A percentile compares a stretch with the other conserved stretches of the same genome.
These are phyloP conservation scores for Colletotrichum shisoi DNA, from an alignment of 2,329 filamentous ascomycete genomes.

Conservation along the genomic window DNA sequence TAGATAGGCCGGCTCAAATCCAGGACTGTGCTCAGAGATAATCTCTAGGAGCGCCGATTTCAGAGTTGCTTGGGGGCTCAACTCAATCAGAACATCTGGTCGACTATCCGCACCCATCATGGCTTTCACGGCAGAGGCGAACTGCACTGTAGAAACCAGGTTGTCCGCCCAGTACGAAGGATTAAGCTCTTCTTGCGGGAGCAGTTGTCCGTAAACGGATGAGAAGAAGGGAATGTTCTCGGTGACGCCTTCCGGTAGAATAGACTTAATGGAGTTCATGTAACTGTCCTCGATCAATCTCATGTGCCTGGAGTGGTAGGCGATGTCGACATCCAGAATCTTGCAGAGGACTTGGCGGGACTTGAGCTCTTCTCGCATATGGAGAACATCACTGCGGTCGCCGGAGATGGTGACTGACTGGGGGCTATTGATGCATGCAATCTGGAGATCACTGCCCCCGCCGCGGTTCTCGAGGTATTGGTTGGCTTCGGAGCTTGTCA, in stretches of 20 bases:
- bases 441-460: slow-evolving; percentile 42
- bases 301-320: slow-evolving; percentile 59
- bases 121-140: slow-evolving; percentile 50
- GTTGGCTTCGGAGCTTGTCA: slow-evolving; percentile 45
- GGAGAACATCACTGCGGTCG: slow-evolving; percentile 45
- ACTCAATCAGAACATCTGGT: slow-evolving; percentile 52
- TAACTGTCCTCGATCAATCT: slow-evolving; percentile 51
- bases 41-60: slow-evolving; percentile 51
- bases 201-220: slow-evolving; percentile 49
- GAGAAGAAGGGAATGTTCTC: slow-evolving; percentile 50
- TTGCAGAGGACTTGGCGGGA: slow-evolving; percentile 48
- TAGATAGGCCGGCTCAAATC: slow-evolving; percentile 41
- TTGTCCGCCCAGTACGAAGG: slow-evolving; percentile 57
- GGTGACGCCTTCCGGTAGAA: slow-evolving; percentile 38
- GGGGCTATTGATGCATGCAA: slow-evolving; percentile 58
- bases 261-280: slow-evolving; percentile 41
- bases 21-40: slow-evolving; percentile 40
- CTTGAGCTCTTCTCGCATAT: slow-evolving; percentile 47
- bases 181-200: neutral
- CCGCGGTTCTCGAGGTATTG: slow-evolving; percentile 43
- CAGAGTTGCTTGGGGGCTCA: slow-evolving; percentile 52
- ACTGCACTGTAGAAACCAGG: slow-evolving; percentile 56
- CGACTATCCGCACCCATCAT: slow-evolving; percentile 46
- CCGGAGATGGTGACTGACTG: slow-evolving; percentile 57
- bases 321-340: slow-evolving; percentile 50